phyloP scores from a whole-genome alignment of 2,329 filamentous ascomycete species.

The Calonectria henricotiae region DNA sequence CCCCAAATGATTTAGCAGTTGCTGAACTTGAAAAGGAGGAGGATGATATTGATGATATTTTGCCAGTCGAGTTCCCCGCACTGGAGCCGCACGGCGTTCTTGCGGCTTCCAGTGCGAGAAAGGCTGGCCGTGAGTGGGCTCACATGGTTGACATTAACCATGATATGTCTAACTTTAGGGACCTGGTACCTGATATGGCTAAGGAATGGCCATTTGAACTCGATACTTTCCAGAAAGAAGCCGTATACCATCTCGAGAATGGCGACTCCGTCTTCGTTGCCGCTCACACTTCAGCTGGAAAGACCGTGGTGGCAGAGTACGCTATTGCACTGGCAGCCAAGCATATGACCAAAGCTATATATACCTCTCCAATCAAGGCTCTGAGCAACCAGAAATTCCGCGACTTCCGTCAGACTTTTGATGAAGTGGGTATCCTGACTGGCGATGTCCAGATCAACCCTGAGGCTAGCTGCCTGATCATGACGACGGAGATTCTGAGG shows the following conservation, averaged over 20 bases:
- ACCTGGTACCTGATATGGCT: slow-evolving; percentile 96
- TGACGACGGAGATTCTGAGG: slow-evolving; percentile 98
- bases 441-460: slow-evolving; percentile 98
- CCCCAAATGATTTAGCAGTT: slow-evolving; percentile 46
- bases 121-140: slow-evolving; percentile 91
- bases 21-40: slow-evolving; percentile 65
- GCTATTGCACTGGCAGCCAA: slow-evolving; percentile 96
- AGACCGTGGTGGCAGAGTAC: slow-evolving; percentile 98
- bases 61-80: slow-evolving; percentile 95
- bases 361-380: slow-evolving; percentile 98
- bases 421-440: slow-evolving; percentile 96
- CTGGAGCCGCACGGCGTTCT: slow-evolving; percentile 88
- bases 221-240: slow-evolving; percentile 98
- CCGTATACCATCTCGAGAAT: slow-evolving; percentile 95
- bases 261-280: slow-evolving; percentile 98
- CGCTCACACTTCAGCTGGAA: slow-evolving; percentile 96
- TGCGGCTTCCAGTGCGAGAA: slow-evolving; percentile 79
- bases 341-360: slow-evolving; percentile 99
- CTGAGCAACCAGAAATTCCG: slow-evolving; percentile 99
- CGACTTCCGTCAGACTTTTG: slow-evolving; percentile 91
- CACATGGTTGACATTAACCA: slow-evolving; percentile 98
- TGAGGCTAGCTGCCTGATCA: slow-evolving; percentile 97
- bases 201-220: slow-evolving; percentile 97
- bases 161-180: slow-evolving; percentile 93
- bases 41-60: slow-evolving; percentile 84